Evolutionary conservation across 768 basidiomycete genomes (phyloP).

Genomic region (Pleurotus djamor): DNA sequence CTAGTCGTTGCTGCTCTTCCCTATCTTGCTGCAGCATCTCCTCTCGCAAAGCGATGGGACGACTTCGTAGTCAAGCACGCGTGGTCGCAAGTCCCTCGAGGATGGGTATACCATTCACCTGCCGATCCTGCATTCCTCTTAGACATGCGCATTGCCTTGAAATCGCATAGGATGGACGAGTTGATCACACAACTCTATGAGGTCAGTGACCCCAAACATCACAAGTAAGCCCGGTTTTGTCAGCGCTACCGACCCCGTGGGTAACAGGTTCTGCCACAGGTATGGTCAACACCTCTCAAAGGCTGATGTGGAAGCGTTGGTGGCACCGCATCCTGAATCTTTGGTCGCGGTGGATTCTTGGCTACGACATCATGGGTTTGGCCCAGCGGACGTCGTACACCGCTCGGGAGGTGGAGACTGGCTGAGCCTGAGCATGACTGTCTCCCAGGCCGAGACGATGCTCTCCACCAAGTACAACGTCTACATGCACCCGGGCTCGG

Average conservation of each 20-base stretch:
- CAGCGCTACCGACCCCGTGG: background rate
- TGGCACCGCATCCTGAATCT: conserved; percentile 57
- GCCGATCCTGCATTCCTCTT: conserved; percentile 45
- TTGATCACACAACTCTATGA: conserved; percentile 52
- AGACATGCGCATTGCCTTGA: conserved; percentile 55
- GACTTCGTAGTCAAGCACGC: conserved; percentile 9
- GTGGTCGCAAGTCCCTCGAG: conserved; percentile 30
- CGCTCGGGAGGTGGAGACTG: conserved; percentile 66
- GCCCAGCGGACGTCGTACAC: conserved; percentile 33
- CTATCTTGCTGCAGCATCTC: background rate
- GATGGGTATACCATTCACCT: conserved; percentile 45
- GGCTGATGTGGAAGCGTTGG: conserved; percentile 60
- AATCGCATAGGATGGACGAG: conserved; percentile 44
- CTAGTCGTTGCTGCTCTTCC: background rate
- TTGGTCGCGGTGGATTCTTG: conserved; percentile 55
- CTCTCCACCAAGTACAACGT: conserved; percentile 43
- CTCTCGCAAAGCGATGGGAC: conserved; percentile 9
- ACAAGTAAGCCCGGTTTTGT: conserved; percentile 26
- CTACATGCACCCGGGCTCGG: conserved; percentile 15
- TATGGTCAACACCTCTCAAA: conserved; percentile 59
- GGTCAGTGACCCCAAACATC: conserved; percentile 52
- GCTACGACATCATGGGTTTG: conserved; percentile 54
- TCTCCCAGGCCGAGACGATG: conserved; percentile 63
- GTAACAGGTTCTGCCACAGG: conserved; percentile 13
- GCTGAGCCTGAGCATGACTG: conserved; percentile 59